Base-by-base conservation (phyloP, 768 basidiomycete genomes). In the Suillus weaverae region DNA sequence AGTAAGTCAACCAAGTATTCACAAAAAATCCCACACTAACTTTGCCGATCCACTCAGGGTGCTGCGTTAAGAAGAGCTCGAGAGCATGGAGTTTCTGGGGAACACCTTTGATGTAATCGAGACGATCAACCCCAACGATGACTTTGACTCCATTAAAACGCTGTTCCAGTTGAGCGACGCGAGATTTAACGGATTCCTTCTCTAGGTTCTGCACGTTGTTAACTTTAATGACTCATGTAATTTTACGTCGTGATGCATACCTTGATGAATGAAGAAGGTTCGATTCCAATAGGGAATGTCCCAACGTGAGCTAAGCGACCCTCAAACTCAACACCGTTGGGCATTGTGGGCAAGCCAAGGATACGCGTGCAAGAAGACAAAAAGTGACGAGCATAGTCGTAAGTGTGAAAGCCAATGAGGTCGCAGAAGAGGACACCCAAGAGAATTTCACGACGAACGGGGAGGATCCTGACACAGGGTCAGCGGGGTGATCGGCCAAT, bases 21-120 rank as follows among this genome's bases (percentile, higher is more conserved):
- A 22, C 30, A 35, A 50, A 11, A n/a, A 41, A 3, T 41, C 57
- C 20, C 38, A 59, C 38, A 69, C 80, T 41, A 57, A 88, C 92
- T 84, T 97, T 99, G 71, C 97, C 97, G 70, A 99, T 94, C 96
- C 96, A 99, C 78, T 99, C 97, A 5, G 97, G 97, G 75, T 99
- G 97, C 69, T 98, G 96, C 22, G 91, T 88, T 38, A 99, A 85
- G 86, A 99, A 99, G 50, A 97, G 86, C 74, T 99, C 97, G 64
- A 99, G 86, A 0, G 94, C 96, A 74, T 98, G 95, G 56, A 99
- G 79, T 79, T 99, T 99, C 77, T 99, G 97, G 2, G 97, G 97
- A 39, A 99, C 95, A 72, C 97, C 97, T 84, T 99, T 99, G 89
- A 99, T 99, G 79, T 99, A 99, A 76, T 99, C 97, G 62, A 99